phyloP scores from a whole-genome alignment of 2,329 filamentous ascomycete species.

The Fusarium sterilihyphosum region DNA sequence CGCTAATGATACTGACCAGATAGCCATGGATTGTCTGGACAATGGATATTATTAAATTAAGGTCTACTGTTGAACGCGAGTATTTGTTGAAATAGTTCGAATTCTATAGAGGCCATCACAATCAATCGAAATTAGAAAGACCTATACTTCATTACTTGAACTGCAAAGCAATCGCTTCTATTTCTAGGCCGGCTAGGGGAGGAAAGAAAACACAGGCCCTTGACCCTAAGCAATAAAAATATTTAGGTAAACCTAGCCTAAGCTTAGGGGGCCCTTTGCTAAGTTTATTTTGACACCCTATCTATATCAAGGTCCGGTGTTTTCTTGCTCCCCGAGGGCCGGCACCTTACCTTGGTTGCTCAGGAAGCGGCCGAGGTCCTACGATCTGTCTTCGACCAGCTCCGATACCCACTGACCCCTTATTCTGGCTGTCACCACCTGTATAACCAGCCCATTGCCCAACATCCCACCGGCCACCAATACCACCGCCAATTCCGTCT shows the following conservation, averaged over 20 bases:
- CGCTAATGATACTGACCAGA: background rate
- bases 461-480: constrained; percentile 78
- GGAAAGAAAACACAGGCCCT: too few species aligned
- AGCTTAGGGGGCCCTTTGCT: too few species aligned
- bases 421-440: constrained; percentile 79
- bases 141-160: background rate
- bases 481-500: constrained; percentile 73
- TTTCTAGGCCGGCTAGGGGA: background rate
- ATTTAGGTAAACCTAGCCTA: too few species aligned
- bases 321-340: background rate
- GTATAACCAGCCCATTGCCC: constrained; percentile 80
- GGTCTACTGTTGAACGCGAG: background rate
- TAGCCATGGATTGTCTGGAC: background rate
- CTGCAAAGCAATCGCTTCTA: background rate
- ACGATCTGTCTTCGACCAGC: constrained; percentile 80
- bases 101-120: background rate
- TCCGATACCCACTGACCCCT: constrained; percentile 71
- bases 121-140: background rate
- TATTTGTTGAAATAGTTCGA: background rate
- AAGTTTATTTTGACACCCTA: too few species aligned
- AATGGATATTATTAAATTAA: background rate
- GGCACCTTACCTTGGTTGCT: constrained; percentile 43
- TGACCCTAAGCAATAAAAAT: too few species aligned
- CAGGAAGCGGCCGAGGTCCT: constrained; percentile 75
- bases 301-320: too few species aligned